These are phyloP conservation scores for Emericellopsis terricola DNA, from an alignment of 495 filamentous ascomycete genomes.

Conservation along the genomic window DNA sequence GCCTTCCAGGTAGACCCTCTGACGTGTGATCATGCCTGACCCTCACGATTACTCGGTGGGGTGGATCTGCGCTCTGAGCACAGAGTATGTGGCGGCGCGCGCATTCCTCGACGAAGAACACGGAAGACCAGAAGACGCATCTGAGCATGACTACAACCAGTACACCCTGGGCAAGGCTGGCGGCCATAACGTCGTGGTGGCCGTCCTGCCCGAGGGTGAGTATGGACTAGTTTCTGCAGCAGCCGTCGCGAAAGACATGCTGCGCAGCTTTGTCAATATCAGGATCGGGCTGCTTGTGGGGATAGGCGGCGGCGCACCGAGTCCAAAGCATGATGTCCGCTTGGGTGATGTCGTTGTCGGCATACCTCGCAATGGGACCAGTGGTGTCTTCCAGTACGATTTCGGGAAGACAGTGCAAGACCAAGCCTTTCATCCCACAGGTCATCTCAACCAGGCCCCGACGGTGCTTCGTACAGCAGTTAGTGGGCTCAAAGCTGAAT, in stretches of 20 bases:
- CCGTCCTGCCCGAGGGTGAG: constrained; percentile 12
- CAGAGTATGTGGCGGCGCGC: constrained; percentile 25
- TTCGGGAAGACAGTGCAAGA: not conserved
- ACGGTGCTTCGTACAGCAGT: not conserved
- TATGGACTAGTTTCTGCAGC: constrained; percentile 15
- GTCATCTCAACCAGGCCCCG: not conserved
- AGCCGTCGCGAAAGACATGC: constrained; percentile 9
- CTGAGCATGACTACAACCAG: constrained; percentile 9
- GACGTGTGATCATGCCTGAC: too few species aligned
- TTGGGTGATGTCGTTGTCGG: constrained; percentile 18
- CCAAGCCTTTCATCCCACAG: not conserved
- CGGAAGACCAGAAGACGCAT: constrained; percentile 3
- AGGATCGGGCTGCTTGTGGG: constrained; percentile 8
- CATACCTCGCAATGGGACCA: too few species aligned
- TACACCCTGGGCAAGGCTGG: constrained; percentile 15
- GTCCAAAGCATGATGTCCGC: constrained; percentile 10
- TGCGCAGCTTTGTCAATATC: constrained; percentile 6
- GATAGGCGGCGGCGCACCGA: constrained; percentile 8
- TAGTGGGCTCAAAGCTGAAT: not conserved
- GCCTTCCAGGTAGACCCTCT: too few species aligned
- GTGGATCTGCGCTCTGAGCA: constrained; percentile 28
- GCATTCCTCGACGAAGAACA: constrained; percentile 30
- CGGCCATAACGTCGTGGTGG: constrained; percentile 16
- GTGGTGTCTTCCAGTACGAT: too few species aligned
- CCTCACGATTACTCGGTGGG: constrained; percentile 34